These are phyloP conservation scores for Grigorovia humatica DNA, from an alignment of 805 yeast species.

Conservation along the genomic window DNA sequence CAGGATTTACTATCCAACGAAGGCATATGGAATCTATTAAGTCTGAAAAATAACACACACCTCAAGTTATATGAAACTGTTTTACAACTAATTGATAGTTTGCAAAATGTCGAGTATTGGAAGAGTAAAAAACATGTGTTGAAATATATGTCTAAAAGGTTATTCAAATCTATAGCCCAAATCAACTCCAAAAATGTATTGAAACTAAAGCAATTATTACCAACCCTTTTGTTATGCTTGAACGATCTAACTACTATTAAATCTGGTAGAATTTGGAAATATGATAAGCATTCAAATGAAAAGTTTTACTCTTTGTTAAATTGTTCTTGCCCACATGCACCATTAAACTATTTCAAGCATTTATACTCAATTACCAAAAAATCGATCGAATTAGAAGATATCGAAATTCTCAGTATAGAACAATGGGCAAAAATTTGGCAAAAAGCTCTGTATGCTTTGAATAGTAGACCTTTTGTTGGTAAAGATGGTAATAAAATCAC, in stretches of 20 bases:
- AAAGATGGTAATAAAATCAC: slow-evolving; percentile 26
- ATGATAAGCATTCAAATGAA: slow-evolving; percentile 37
- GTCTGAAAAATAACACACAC: slow-evolving; percentile 30
- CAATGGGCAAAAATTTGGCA: slow-evolving; percentile 25
- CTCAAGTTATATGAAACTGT: slow-evolving; percentile 34
- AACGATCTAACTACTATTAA: slow-evolving; percentile 37
- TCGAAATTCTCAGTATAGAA: not conserved
- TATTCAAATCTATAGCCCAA: slow-evolving; percentile 28
- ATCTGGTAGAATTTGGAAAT: slow-evolving; percentile 43
- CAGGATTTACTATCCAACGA: slow-evolving; percentile 33
- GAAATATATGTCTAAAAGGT: slow-evolving; percentile 26
- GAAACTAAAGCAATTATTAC: slow-evolving; percentile 33
- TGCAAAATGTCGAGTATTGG: slow-evolving; percentile 18
- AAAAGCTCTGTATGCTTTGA: slow-evolving; percentile 19
- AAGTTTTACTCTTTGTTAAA: slow-evolving; percentile 38
- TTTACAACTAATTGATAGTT: slow-evolving; percentile 29
- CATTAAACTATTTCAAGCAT: slow-evolving; percentile 37
- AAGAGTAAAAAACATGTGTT: slow-evolving; percentile 18
- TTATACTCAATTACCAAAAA: slow-evolving; percentile 13
- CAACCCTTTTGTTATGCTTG: slow-evolving; percentile 39
- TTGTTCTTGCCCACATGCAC: slow-evolving; percentile 46
- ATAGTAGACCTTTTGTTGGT: slow-evolving; percentile 22
- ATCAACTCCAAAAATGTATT: slow-evolving; percentile 29
- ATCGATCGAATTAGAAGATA: slow-evolving; percentile 12
- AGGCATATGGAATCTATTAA: slow-evolving; percentile 35